phyloP scores from a whole-genome alignment of 805 yeast species.

The Kodamaea kakaduensis region DNA sequence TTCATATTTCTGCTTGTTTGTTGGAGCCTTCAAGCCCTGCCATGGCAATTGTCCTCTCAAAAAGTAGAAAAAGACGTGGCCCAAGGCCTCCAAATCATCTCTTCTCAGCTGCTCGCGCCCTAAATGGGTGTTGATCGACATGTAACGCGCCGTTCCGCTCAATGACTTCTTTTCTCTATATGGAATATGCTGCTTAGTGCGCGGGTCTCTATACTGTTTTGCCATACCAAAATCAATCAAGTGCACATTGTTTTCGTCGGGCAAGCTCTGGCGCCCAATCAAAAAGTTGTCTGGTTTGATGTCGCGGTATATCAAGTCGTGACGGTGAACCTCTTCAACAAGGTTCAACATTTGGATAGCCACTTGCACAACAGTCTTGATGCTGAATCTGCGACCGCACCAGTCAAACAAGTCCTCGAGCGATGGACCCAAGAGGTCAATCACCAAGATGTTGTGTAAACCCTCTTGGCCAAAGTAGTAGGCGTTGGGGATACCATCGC shows the following conservation, averaged over 20 bases:
- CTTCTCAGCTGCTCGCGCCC: slow-evolving; percentile 82
- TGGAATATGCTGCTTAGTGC: slow-evolving; percentile 76
- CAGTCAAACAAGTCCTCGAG: slow-evolving; percentile 81
- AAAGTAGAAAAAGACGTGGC: slow-evolving; percentile 79
- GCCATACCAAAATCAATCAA: slow-evolving; percentile 87
- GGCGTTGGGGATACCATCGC: slow-evolving; percentile 76
- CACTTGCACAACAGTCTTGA: slow-evolving; percentile 68
- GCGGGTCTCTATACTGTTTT: slow-evolving; percentile 76
- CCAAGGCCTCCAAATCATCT: slow-evolving; percentile 77
- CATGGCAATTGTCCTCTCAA: slow-evolving; percentile 78
- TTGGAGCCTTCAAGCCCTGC: slow-evolving; percentile 88
- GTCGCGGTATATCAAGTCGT: slow-evolving; percentile 74
- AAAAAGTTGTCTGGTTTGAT: slow-evolving; percentile 81
- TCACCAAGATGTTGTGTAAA: slow-evolving; percentile 69
- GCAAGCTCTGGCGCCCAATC: slow-evolving; percentile 57
- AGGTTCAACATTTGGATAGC: slow-evolving; percentile 76
- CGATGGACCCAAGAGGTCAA: slow-evolving; percentile 76
- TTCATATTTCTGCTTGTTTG: slow-evolving; percentile 79
- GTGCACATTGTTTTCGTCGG: slow-evolving; percentile 64
- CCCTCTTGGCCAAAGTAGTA: slow-evolving; percentile 87
- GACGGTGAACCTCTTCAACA: slow-evolving; percentile 70
- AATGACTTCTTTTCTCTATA: slow-evolving; percentile 75
- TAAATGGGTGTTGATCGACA: slow-evolving; percentile 85
- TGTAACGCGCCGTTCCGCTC: slow-evolving; percentile 82
- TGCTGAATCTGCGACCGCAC: slow-evolving; percentile 75